These are phyloP conservation scores for Colletotrichum tropicicola DNA, from an alignment of 2,329 filamentous ascomycete genomes.

Conservation along the genomic window DNA sequence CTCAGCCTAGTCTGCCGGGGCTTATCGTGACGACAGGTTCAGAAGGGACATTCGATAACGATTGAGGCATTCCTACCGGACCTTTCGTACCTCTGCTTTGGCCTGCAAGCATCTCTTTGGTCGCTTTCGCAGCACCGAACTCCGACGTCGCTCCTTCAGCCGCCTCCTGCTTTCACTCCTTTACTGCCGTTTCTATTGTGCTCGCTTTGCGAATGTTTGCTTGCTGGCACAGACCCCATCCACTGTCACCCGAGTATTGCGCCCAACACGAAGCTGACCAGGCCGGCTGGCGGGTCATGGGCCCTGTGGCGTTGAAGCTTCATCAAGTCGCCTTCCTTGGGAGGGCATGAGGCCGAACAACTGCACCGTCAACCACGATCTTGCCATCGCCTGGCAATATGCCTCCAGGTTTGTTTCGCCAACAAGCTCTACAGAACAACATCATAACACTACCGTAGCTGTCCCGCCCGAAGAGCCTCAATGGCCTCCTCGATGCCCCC, in stretches of 20 bases:
- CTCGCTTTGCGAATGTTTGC: conserved; percentile 3
- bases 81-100: not conserved
- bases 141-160: conserved; percentile 18
- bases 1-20: conserved; percentile 18
- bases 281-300: conserved; percentile 23
- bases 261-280: conserved; percentile 15
- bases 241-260: not conserved
- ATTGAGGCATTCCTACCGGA: conserved; percentile 16
- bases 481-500: conserved; percentile 75
- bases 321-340: not conserved
- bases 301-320: conserved; percentile 25
- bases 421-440: not conserved
- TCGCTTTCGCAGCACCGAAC: not conserved
- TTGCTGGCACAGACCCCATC: conserved; percentile 24
- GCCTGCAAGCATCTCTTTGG: not conserved
- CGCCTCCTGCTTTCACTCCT: not conserved
- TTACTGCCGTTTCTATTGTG: conserved; percentile 13
- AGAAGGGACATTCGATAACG: conserved; percentile 27
- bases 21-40: conserved; percentile 29
- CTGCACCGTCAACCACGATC: not conserved
- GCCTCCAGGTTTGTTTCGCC: conserved; percentile 31
- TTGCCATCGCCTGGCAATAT: conserved; percentile 21
- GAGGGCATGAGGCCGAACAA: conserved; percentile 7
- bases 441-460: conserved; percentile 29
- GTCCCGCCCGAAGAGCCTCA: conserved; percentile 53